Evolutionary conservation across 306 rosid genomes (phyloP).

Genomic region (Gleditsia sinensis): DNA sequence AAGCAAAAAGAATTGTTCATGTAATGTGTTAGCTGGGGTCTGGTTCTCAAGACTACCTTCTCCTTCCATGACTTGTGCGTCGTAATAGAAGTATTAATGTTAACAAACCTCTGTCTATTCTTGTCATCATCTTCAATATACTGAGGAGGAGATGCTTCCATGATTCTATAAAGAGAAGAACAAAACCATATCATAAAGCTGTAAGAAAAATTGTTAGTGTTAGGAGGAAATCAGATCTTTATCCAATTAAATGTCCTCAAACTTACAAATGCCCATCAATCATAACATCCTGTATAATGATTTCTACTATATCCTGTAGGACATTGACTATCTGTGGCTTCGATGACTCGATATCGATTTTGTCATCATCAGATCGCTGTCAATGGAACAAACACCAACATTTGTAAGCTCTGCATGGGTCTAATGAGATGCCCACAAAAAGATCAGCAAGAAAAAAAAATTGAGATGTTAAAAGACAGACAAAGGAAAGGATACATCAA

Average conservation of each 20-base stretch:
- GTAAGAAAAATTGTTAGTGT: not conserved
- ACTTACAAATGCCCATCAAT: conserved; percentile 53
- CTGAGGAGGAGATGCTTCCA: conserved; percentile 27
- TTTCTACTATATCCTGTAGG: conserved; percentile 75
- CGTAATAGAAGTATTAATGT: conserved; percentile 25
- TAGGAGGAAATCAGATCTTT: not conserved
- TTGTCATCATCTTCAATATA: conserved; percentile 12
- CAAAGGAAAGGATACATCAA: not conserved
- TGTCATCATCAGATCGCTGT: conserved; percentile 45
- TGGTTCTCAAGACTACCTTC: conserved; percentile 47
- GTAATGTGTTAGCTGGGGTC: not conserved
- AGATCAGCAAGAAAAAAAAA: conserved; percentile 2
- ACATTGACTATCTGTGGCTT: conserved; percentile 59
- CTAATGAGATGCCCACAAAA: not conserved
- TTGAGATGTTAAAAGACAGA: not conserved
- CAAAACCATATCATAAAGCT: conserved; percentile 24
- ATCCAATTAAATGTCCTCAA: conserved; percentile 5
- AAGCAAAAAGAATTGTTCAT: not conserved
- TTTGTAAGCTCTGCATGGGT: conserved; percentile 5
- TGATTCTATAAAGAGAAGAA: conserved; percentile 43
- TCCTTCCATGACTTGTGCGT: conserved; percentile 48
- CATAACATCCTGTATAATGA: conserved; percentile 70
- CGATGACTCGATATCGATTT: conserved; percentile 24
- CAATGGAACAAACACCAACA: conserved; percentile 13
- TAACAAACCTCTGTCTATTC: conserved; percentile 61